Conservation (phyloP, 1,284 basidiomycete genomes). For the Rhodotorula mucilaginosa region DNA sequence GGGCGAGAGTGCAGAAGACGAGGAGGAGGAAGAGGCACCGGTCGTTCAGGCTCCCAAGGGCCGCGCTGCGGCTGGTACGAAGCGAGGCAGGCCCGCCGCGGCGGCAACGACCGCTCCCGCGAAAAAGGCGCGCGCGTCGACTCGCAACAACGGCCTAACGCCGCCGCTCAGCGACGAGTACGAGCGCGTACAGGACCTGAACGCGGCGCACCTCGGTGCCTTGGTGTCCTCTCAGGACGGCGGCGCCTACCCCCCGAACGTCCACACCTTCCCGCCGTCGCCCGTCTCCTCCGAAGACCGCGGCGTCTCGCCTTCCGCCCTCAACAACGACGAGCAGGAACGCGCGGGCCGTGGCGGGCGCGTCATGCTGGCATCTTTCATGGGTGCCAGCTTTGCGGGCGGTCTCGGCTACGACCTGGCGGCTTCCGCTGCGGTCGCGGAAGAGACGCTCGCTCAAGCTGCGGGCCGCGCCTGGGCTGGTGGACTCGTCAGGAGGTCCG, state of each 20-base stretch:
- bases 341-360: constrained; percentile 14
- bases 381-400: constrained; percentile 38
- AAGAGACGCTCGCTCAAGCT: constrained; percentile 4
- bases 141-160: background rate
- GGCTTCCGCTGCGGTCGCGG: constrained; percentile 12
- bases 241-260: background rate
- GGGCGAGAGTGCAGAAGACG: constrained; percentile 26
- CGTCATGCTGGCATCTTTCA: constrained; percentile 36
- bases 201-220: constrained; percentile 24
- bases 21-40: constrained; percentile 36
- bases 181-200: constrained; percentile 15
- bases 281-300: constrained; percentile 24
- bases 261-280: constrained; percentile 26
- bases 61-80: constrained; percentile 9
- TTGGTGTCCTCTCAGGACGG: constrained; percentile 4
- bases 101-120: background rate
- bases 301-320: constrained; percentile 20
- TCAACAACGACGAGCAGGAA: background rate
- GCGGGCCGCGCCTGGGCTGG: constrained; percentile 26
- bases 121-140: constrained; percentile 11
- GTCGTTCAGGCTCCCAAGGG: constrained; percentile 8
- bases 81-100: constrained; percentile 5
- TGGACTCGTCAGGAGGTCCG: constrained; percentile 24
- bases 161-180: constrained; percentile 21
- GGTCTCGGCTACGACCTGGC: constrained; percentile 32